Percentiles rank a stretch among this genome's conserved stretches.
phyloP scores from a whole-genome alignment of 345 rosid genomes.

The Leavenworthia alabamica region DNA sequence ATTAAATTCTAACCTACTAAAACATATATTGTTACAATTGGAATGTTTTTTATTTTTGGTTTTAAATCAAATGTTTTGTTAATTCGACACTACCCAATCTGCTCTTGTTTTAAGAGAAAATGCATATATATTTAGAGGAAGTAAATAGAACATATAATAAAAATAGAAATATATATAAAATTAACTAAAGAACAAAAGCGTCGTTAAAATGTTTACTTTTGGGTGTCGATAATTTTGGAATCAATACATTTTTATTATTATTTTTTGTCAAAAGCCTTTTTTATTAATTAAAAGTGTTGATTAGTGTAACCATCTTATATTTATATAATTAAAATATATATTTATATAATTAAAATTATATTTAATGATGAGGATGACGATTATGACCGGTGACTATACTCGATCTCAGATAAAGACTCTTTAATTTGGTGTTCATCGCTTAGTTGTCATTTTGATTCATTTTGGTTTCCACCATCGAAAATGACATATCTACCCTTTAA shows the following conservation, averaged over 20 bases:
- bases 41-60: too few species aligned
- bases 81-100: too few species aligned
- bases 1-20: too few species aligned
- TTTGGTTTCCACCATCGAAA: not conserved
- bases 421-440: slow-evolving; percentile 22
- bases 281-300: slow-evolving; percentile 19
- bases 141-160: not conserved
- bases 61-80: too few species aligned
- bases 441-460: slow-evolving; percentile 25
- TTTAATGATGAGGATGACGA: slow-evolving; percentile 1
- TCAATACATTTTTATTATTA: slow-evolving; percentile 18
- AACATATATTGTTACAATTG: too few species aligned
- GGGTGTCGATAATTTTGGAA: slow-evolving; percentile 27
- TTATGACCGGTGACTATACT: slow-evolving; percentile 10
- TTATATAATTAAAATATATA: too few species aligned
- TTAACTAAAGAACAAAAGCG: slow-evolving; percentile 8
- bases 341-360: not conserved
- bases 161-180: too few species aligned
- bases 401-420: slow-evolving; percentile 22
- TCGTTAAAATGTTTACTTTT: slow-evolving; percentile 6
- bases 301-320: slow-evolving; percentile 33
- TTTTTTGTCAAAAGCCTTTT: slow-evolving; percentile 13
- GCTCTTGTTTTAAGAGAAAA: not conserved
- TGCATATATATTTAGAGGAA: not conserved
- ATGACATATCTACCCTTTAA: slow-evolving; percentile 11